Percentiles rank a stretch among this genome's conserved stretches.
Evolutionary conservation across 2,329 filamentous ascomycete genomes (phyloP).

Genomic region (Verticillium isaacii): DNA sequence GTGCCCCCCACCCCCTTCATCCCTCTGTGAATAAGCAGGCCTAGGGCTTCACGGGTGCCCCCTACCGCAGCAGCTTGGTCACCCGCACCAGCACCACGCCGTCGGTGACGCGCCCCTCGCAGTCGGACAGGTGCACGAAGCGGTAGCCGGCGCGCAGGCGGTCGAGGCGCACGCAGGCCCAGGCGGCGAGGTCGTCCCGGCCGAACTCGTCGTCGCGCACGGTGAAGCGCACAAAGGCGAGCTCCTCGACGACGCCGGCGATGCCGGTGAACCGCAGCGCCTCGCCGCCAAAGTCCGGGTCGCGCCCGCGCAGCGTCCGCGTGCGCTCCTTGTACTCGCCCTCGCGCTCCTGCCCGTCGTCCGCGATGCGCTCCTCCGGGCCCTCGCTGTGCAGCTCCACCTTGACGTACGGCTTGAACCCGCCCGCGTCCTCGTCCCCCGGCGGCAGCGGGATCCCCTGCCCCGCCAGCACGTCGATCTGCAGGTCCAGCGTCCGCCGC

Average conservation of each 20-base stretch:
- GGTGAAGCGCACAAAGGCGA: constrained; percentile 77
- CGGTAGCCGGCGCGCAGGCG: constrained; percentile 71
- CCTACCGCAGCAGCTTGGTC: constrained; percentile 47
- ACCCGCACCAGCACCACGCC: constrained; percentile 73
- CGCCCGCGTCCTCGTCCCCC: constrained; percentile 41
- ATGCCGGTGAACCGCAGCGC: constrained; percentile 52
- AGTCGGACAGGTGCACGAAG: constrained; percentile 71
- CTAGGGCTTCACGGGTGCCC: too few species aligned
- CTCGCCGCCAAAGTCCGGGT: constrained; percentile 60
- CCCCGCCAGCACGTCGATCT: constrained; percentile 69
- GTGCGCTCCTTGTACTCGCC: constrained; percentile 55
- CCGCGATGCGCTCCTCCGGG: constrained; percentile 38
- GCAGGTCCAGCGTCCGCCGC: constrained; percentile 61
- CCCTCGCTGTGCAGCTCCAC: constrained; percentile 78
- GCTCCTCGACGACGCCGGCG: constrained; percentile 57
- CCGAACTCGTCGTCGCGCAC: constrained; percentile 82
- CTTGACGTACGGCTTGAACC: constrained; percentile 77
- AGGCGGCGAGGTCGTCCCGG: constrained; percentile 74
- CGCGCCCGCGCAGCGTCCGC: constrained; percentile 49
- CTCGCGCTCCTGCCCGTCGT: constrained; percentile 32
- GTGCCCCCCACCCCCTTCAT: too few species aligned
- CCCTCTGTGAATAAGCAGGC: too few species aligned
- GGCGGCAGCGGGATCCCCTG: constrained; percentile 68
- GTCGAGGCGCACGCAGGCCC: constrained; percentile 85
- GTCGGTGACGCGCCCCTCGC: constrained; percentile 58